A percentile compares a stretch with the other conserved stretches of the same genome.
Evolutionary conservation across 257 asterid species (phyloP).

Genomic region (Solanum etuberosum): DNA sequence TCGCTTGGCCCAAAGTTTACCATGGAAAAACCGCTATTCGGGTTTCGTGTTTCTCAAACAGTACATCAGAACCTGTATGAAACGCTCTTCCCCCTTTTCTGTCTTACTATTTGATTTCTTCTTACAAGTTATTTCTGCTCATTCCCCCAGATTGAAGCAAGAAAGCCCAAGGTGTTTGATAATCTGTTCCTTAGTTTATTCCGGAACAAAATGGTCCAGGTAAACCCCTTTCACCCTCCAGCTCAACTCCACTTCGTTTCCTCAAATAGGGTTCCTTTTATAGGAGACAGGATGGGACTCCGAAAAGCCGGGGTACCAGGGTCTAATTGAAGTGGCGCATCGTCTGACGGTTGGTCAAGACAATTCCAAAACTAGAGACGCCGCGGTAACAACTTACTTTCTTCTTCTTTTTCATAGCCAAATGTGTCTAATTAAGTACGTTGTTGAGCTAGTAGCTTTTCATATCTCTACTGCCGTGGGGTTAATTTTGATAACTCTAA

Average conservation of each 20-base stretch:
- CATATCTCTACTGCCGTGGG: neutral
- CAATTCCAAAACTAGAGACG: constrained; percentile 57
- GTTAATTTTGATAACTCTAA: neutral
- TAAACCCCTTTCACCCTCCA: neutral
- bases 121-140: neutral
- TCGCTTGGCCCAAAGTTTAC: neutral
- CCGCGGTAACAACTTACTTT: constrained; percentile 31
- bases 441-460: neutral
- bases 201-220: constrained; percentile 73
- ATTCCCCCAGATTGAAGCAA: constrained; percentile 20
- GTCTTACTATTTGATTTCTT: neutral
- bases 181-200: constrained; percentile 46
- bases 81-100: neutral
- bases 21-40: neutral
- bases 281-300: constrained; percentile 89
- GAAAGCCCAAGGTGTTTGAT: constrained; percentile 43
- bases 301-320: constrained; percentile 67
- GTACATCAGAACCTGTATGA: neutral
- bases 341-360: constrained; percentile 57
- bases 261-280: neutral
- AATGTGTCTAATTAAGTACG: neutral
- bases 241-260: neutral
- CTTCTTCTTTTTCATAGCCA: neutral
- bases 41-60: constrained; percentile 8
- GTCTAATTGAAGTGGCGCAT: constrained; percentile 72